Evolutionary conservation across 768 basidiomycete genomes (phyloP).

Genomic region (Pulveroboletus sp.): DNA sequence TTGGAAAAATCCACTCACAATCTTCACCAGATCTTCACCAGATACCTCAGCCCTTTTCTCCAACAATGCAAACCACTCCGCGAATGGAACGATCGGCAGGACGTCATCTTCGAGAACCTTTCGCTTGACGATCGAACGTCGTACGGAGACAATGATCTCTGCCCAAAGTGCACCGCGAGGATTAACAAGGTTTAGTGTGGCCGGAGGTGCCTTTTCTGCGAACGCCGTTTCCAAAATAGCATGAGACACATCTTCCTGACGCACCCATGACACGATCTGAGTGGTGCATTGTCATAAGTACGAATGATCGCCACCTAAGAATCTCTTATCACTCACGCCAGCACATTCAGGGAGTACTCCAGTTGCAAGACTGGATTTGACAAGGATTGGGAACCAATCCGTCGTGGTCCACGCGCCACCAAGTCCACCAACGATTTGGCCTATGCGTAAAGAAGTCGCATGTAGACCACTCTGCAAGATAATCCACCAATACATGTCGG

Average conservation of each 20-base stretch:
- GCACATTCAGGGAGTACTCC: slow-evolving; percentile 28
- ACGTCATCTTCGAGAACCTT: background rate
- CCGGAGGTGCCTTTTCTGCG: slow-evolving; percentile 8
- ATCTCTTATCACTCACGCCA: slow-evolving; percentile 30
- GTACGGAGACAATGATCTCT: slow-evolving; percentile 26
- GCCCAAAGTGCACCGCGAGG: slow-evolving; percentile 36
- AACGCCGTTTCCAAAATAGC: slow-evolving; percentile 32
- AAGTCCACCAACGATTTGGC: slow-evolving; percentile 43
- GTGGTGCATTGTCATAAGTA: too few species aligned
- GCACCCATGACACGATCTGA: slow-evolving; percentile 43
- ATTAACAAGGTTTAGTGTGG: slow-evolving; percentile 37
- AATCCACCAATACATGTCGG: slow-evolving; percentile 23
- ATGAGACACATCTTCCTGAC: slow-evolving; percentile 36
- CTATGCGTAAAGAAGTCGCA: slow-evolving; percentile 40
- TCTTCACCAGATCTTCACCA: slow-evolving; percentile 27
- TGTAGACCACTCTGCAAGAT: slow-evolving; percentile 38
- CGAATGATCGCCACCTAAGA: background rate
- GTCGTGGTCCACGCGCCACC: slow-evolving; percentile 42
- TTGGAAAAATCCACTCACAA: slow-evolving; percentile 32
- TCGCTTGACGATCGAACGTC: slow-evolving; percentile 12
- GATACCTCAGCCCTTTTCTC: slow-evolving; percentile 20
- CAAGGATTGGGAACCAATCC: slow-evolving; percentile 47
- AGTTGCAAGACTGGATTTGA: slow-evolving; percentile 33
- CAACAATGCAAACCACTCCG: slow-evolving; percentile 34
- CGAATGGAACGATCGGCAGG: slow-evolving; percentile 33